These are phyloP conservation scores for Cyathus pygmaeus DNA, from an alignment of 1,284 basidiomycete genomes.

Conservation along the genomic window DNA sequence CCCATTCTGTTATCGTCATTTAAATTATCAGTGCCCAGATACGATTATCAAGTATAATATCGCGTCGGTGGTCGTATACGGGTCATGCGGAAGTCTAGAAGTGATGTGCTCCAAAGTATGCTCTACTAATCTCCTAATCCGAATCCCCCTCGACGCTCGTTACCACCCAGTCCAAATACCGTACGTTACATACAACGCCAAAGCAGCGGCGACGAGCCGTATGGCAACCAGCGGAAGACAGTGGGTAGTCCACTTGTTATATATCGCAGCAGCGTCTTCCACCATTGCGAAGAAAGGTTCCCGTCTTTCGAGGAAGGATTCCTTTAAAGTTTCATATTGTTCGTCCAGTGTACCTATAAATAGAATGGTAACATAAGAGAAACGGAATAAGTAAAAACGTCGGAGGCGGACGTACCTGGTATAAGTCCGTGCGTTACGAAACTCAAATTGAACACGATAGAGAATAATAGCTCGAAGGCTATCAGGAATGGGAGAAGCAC, in stretches of 20 bases:
- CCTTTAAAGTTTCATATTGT: slow-evolving; percentile 39
- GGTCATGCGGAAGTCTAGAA: no score
- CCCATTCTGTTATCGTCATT: no score
- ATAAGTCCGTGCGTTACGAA: slow-evolving; percentile 46
- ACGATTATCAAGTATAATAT: no score
- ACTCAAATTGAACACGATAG: slow-evolving; percentile 39
- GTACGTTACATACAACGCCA: slow-evolving; percentile 38
- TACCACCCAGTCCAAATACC: slow-evolving; percentile 38
- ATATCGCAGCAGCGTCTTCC: slow-evolving; percentile 42
- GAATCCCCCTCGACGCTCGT: no score
- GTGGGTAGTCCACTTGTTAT: slow-evolving; percentile 50
- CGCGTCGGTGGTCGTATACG: no score
- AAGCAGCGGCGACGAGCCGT: slow-evolving; percentile 35
- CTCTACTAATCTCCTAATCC: no score
- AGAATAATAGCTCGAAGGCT: slow-evolving; percentile 45
- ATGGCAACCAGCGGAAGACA: slow-evolving; percentile 42
- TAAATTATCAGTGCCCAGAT: no score
- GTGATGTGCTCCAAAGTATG: no score
- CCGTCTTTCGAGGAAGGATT: slow-evolving; percentile 42
- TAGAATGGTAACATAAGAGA: background rate
- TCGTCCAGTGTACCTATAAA: slow-evolving; percentile 36
- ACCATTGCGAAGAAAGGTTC: slow-evolving; percentile 47
- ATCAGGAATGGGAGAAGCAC: slow-evolving; percentile 48
- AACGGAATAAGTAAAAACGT: background rate
- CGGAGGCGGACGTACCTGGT: slow-evolving; percentile 28